Conservation (phyloP, 2,329 filamentous ascomycete species). For the Paracamarosporium sp. region DNA sequence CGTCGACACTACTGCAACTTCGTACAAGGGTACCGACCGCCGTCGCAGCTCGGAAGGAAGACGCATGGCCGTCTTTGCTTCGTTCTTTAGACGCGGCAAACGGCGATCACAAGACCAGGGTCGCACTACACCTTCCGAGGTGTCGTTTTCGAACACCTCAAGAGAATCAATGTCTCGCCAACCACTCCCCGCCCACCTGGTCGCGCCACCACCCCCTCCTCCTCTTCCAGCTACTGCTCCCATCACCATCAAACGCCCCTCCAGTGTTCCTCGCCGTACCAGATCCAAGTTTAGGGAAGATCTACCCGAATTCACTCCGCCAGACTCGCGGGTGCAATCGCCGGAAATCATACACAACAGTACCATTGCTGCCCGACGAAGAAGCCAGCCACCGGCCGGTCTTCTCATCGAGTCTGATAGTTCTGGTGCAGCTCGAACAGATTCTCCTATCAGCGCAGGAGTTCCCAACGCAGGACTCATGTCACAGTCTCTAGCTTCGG, state of each 20-base stretch:
- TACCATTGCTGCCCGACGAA: constrained; percentile 49
- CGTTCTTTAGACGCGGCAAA: constrained; percentile 74
- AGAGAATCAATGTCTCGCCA: constrained; percentile 80
- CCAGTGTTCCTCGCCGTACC: constrained; percentile 74
- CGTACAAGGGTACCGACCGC: constrained; percentile 32
- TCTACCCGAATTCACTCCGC: constrained; percentile 81
- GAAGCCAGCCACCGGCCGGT: constrained; percentile 47
- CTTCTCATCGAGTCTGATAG: constrained; percentile 33
- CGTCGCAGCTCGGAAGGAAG: constrained; percentile 44
- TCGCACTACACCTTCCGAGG: constrained; percentile 68
- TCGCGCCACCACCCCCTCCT: constrained; percentile 44
- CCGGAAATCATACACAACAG: constrained; percentile 66
- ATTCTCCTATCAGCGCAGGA: constrained; percentile 50
- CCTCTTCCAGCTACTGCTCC: constrained; percentile 46
- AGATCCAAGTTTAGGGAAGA: constrained; percentile 93
- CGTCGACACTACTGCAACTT: constrained; percentile 34
- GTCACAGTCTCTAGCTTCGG: constrained; percentile 87
- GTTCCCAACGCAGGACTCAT: constrained; percentile 49
- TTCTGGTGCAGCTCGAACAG: constrained; percentile 41
- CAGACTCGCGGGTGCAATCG: constrained; percentile 80
- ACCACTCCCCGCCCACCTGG: constrained; percentile 57
- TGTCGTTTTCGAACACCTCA: constrained; percentile 82
- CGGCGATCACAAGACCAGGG: constrained; percentile 56
- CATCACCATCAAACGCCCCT: constrained; percentile 53
- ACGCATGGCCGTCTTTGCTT: constrained; percentile 44